Base-by-base conservation (phyloP, 2,329 filamentous ascomycete species). In the Cladosporium sp. region DNA sequence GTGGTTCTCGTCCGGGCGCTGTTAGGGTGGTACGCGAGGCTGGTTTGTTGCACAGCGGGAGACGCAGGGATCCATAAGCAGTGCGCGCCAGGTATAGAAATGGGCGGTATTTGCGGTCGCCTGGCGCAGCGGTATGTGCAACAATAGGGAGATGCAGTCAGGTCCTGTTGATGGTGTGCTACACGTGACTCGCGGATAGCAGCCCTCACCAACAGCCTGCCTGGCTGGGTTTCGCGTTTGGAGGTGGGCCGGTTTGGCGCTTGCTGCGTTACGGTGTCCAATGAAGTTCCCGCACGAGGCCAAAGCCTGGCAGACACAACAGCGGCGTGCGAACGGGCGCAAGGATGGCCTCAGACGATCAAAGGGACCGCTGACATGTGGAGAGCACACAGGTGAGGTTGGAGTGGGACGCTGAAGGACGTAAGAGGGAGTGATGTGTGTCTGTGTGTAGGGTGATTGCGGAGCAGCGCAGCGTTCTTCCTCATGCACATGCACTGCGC, bases 11-110 rank as follows among this genome's bases (percentile, higher is more conserved):
- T 60, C 36, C 38, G 26, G 38, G 38, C n/a, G 44, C 41, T 47
- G 61, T 64, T 57, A 64, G 26, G 51, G 61, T 55, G 36, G 61
- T 44, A 57, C 61, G 61, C 51, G 61, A 57, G 61, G 61, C 61
- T 64, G 61, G 49, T 32, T 34, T 32, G 60, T 64, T 47, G 41
- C 41, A 57, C 51, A 10, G 32, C 36, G 21, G 21, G 36, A 32
- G 32, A 64, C 32, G 61, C 51, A 52, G 61, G 61, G 61, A 32
- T 64, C 61, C 61, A 64, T 64, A 64, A 32, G 61, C 49, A 44
- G 49, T 34, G 49, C 61, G 61, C 51, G 51, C 51, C 51, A 10
- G 24, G 21, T 41, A 47, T 59, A 59, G 57, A 47, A 47, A 59
- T 47, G 38, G 24, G 57, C 38, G 2, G 57, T 59, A 36, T 47